phyloP scores from a whole-genome alignment of 768 basidiomycete species.

The Lactifluus volemus region DNA sequence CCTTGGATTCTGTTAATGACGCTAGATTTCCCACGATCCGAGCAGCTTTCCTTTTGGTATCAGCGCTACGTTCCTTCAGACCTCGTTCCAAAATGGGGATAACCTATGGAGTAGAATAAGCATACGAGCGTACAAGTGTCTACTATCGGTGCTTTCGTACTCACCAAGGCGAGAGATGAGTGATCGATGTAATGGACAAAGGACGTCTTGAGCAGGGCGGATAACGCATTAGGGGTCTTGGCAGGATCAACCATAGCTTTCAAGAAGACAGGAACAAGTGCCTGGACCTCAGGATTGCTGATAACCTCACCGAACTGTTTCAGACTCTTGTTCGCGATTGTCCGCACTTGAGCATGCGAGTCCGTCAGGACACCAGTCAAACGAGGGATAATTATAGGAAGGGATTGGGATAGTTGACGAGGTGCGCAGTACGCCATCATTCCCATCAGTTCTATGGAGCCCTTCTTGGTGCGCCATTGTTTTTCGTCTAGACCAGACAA shows the following conservation, averaged over 20 bases:
- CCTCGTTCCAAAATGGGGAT: conserved; percentile 94
- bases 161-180: conserved; percentile 85
- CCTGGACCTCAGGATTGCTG: conserved; percentile 93
- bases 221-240: conserved; percentile 78
- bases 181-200: conserved; percentile 99
- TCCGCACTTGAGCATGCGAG: conserved; percentile 92
- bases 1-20: conserved; percentile 79
- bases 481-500: conserved; percentile 92
- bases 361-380: conserved; percentile 92
- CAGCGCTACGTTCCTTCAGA: conserved; percentile 82
- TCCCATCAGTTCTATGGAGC: conserved; percentile 92
- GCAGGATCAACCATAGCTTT: conserved; percentile 94
- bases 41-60: conserved; percentile 90
- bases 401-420: conserved; percentile 83
- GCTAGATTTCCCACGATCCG: conserved; percentile 98
- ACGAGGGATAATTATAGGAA: conserved; percentile 95
- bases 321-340: conserved; percentile 88
- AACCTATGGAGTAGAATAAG: conserved; percentile 40
- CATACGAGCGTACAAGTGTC: conserved; percentile 4
- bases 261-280: conserved; percentile 78
- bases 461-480: conserved; percentile 97
- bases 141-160: conserved; percentile 23
- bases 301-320: conserved; percentile 99
- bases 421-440: conserved; percentile 99
- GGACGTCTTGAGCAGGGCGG: conserved; percentile 84